Percentiles rank a stretch among this genome's conserved stretches.
Evolutionary conservation across 345 rosid genomes (phyloP).

Genomic region (Turnera subulata): DNA sequence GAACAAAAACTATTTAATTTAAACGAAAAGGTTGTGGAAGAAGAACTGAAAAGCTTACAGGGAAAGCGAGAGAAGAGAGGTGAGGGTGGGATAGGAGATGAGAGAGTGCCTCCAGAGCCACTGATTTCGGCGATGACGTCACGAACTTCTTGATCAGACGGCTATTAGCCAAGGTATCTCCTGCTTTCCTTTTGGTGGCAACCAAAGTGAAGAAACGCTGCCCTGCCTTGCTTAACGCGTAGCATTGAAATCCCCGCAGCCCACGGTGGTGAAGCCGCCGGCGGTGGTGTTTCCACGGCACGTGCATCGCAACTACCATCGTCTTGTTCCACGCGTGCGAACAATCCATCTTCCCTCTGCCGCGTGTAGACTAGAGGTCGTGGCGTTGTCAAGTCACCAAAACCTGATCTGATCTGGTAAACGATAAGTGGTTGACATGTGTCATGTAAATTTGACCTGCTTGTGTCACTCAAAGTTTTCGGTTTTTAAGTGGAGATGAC

Average conservation of each 20-base stretch:
- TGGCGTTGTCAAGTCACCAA: too few relatives aligned
- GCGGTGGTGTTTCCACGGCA: not conserved
- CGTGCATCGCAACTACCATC: not conserved
- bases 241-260: not conserved
- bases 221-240: conserved; percentile 50
- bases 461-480: too few relatives aligned
- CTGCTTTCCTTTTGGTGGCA: conserved; percentile 29
- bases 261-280: not conserved
- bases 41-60: conserved; percentile 35
- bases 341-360: too few relatives aligned
- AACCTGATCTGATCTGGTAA: too few relatives aligned
- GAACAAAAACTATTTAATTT: too few relatives aligned
- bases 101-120: conserved; percentile 69
- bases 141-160: conserved; percentile 74
- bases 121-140: conserved; percentile 58
- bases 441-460: too few relatives aligned
- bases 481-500: too few relatives aligned
- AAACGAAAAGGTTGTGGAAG: too few relatives aligned
- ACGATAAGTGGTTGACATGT: too few relatives aligned
- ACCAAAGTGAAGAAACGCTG: conserved; percentile 50
- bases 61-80: conserved; percentile 57
- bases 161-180: conserved; percentile 42
- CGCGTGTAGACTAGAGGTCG: too few relatives aligned
- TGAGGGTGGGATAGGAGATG: conserved; percentile 53
- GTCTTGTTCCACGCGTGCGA: too few relatives aligned